Evolutionary conservation across 2,329 filamentous ascomycete genomes (phyloP).

Genomic region (Aspergillus fischeri): DNA sequence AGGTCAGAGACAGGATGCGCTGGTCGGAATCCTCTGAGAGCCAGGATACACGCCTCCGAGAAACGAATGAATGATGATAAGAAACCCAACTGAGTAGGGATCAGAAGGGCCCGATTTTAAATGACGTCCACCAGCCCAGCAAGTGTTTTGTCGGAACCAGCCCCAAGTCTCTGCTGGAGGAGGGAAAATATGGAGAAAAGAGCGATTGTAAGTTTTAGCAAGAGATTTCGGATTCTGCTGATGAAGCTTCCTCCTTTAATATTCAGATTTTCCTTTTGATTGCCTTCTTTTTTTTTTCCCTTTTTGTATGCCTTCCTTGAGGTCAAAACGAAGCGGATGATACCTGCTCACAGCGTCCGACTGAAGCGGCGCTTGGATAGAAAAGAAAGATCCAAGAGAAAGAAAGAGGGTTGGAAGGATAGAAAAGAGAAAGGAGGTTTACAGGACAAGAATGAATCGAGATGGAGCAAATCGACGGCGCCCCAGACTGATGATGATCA

Average conservation of each 20-base stretch:
- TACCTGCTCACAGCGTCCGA: slow-evolving; percentile 36
- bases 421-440: slow-evolving; percentile 11
- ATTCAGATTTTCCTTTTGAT: neutral
- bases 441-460: slow-evolving; percentile 7
- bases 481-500: slow-evolving; percentile 20
- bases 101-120: slow-evolving; percentile 1
- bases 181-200: slow-evolving; percentile 14
- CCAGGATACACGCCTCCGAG: neutral
- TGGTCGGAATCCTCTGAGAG: neutral
- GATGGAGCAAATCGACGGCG: slow-evolving; percentile 3
- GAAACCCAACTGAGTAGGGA: slow-evolving; percentile 1
- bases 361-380: slow-evolving; percentile 29
- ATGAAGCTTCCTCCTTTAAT: slow-evolving; percentile 14
- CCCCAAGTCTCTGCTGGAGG: slow-evolving; percentile 18
- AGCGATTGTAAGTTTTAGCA: slow-evolving; percentile 1
- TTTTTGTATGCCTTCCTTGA: slow-evolving; percentile 6
- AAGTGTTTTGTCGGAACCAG: slow-evolving; percentile 23
- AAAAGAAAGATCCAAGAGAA: slow-evolving; percentile 18
- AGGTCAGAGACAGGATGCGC: neutral
- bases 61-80: slow-evolving; percentile 2
- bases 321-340: slow-evolving; percentile 14
- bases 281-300: neutral
- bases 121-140: slow-evolving; percentile 27
- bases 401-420: slow-evolving; percentile 8
- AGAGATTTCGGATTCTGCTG: neutral